phyloP scores from a whole-genome alignment of 1,139 yeast species.

The Kurtzmaniella quercitrusa region DNA sequence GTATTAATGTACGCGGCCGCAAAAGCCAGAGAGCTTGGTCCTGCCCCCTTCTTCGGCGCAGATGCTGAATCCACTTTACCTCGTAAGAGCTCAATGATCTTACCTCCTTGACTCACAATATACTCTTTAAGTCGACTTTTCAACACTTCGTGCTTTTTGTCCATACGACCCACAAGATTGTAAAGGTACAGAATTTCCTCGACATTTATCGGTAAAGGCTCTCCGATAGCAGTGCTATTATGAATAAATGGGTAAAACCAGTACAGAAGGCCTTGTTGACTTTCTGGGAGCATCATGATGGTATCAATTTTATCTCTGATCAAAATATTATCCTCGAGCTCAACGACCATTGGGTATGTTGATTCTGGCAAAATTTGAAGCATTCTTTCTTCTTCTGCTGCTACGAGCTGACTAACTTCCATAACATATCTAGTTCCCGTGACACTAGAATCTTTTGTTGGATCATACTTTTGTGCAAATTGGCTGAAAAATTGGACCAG shows the following conservation, averaged over 20 bases:
- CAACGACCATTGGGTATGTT: slow-evolving; percentile 51
- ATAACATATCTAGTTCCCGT: slow-evolving; percentile 52
- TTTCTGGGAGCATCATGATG: slow-evolving; percentile 40
- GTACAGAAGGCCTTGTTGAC: slow-evolving; percentile 51
- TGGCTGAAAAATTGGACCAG: slow-evolving; percentile 55
- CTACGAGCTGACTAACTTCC: slow-evolving; percentile 47
- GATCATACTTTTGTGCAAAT: slow-evolving; percentile 38
- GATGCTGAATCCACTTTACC: slow-evolving; percentile 14
- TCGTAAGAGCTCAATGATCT: slow-evolving; percentile 27
- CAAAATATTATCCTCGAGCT: slow-evolving; percentile 58
- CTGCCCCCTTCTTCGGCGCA: slow-evolving; percentile 12
- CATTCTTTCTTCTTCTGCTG: slow-evolving; percentile 57
- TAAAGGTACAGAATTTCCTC: slow-evolving; percentile 43
- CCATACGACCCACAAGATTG: slow-evolving; percentile 52
- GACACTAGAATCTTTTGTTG: slow-evolving; percentile 27
- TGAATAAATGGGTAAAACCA: slow-evolving; percentile 44
- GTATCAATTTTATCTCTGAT: slow-evolving; percentile 55
- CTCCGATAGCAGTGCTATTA: background rate
- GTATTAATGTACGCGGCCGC: slow-evolving; percentile 72
- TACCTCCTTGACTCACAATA: slow-evolving; percentile 39
- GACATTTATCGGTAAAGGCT: slow-evolving; percentile 11
- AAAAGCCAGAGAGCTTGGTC: slow-evolving; percentile 39
- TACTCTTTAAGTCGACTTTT: slow-evolving; percentile 46
- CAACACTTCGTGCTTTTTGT: slow-evolving; percentile 47
- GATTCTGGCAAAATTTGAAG: slow-evolving; percentile 51